Percentiles rank a stretch among this genome's conserved stretches.
Conservation (phyloP, 2,329 filamentous ascomycete genomes). For the Chlorencoelia australis region DNA sequence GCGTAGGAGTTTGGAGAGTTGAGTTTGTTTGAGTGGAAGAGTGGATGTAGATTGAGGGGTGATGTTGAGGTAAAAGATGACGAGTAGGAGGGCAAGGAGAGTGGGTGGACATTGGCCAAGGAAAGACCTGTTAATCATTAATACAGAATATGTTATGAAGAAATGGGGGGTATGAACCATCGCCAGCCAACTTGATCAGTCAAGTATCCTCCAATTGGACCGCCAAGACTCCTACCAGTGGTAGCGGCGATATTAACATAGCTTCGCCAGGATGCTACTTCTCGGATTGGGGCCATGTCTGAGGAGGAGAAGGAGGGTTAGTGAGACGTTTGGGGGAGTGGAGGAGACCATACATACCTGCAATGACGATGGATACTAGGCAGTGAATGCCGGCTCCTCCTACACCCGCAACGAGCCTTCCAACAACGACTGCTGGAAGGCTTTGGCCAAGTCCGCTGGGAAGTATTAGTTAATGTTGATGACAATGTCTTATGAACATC, state of each 20-base stretch:
- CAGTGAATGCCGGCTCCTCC: constrained; percentile 41
- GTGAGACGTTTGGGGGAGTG: not conserved
- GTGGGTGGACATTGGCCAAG: constrained; percentile 47
- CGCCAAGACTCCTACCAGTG: constrained; percentile 40
- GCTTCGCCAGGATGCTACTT: constrained; percentile 43
- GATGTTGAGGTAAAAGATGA: constrained; percentile 15
- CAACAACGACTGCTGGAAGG: constrained; percentile 40
- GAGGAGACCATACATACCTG: constrained; percentile 28
- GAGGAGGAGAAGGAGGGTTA: not conserved
- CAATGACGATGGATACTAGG: constrained; percentile 41
- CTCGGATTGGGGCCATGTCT: constrained; percentile 42
- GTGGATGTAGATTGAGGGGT: constrained; percentile 11
- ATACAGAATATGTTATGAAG: not conserved
- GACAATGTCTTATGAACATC: no score
- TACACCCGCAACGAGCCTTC: constrained; percentile 40
- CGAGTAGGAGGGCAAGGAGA: constrained; percentile 37
- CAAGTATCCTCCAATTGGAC: constrained; percentile 45
- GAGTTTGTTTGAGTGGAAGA: constrained; percentile 8
- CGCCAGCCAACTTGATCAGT: constrained; percentile 56
- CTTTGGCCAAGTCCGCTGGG: constrained; percentile 35
- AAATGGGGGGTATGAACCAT: constrained; percentile 35
- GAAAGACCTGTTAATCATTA: constrained; percentile 35
- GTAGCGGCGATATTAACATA: constrained; percentile 44
- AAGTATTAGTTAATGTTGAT: no score
- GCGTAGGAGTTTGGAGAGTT: constrained; percentile 23